Evolutionary conservation across 2,329 filamentous ascomycete species (phyloP).

Genomic region (Phoma sp.): DNA sequence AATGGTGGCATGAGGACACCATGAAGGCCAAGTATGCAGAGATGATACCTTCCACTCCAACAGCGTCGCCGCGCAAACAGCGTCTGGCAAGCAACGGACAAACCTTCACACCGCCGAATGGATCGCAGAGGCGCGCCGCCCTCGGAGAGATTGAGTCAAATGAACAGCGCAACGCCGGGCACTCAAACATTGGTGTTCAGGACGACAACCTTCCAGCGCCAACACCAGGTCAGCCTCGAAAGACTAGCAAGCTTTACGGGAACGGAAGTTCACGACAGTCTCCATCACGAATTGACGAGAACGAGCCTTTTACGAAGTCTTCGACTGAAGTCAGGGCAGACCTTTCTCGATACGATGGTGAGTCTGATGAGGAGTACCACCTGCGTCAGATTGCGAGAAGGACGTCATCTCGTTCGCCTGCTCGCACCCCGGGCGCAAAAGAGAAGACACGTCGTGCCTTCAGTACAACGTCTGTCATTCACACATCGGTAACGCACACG

Average conservation of each 20-base stretch:
- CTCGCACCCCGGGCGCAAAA: constrained; percentile 61
- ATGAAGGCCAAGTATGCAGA: constrained; percentile 82
- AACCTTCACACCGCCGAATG: constrained; percentile 84
- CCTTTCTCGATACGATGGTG: constrained; percentile 64
- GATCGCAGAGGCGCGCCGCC: constrained; percentile 76
- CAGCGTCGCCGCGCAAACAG: constrained; percentile 58
- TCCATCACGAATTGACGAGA: constrained; percentile 53
- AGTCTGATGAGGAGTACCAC: constrained; percentile 84
- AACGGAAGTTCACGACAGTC: constrained; percentile 51
- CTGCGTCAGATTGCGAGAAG: constrained; percentile 67
- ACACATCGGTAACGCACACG: constrained; percentile 45
- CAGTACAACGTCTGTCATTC: constrained; percentile 69
- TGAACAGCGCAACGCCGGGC: constrained; percentile 55
- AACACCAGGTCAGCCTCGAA: constrained; percentile 93
- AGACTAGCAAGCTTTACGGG: constrained; percentile 79
- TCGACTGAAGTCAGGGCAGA: constrained; percentile 66
- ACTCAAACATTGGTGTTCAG: constrained; percentile 66
- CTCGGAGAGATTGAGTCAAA: constrained; percentile 95
- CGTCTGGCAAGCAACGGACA: constrained; percentile 68
- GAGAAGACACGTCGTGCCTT: constrained; percentile 74
- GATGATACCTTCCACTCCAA: constrained; percentile 62
- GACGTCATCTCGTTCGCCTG: constrained; percentile 68
- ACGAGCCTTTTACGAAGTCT: constrained; percentile 56
- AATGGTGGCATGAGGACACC: constrained; percentile 88
- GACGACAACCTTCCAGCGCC: constrained; percentile 94